Base-by-base conservation (phyloP, 805 yeast species). In the Nakazawaea ernobii region DNA sequence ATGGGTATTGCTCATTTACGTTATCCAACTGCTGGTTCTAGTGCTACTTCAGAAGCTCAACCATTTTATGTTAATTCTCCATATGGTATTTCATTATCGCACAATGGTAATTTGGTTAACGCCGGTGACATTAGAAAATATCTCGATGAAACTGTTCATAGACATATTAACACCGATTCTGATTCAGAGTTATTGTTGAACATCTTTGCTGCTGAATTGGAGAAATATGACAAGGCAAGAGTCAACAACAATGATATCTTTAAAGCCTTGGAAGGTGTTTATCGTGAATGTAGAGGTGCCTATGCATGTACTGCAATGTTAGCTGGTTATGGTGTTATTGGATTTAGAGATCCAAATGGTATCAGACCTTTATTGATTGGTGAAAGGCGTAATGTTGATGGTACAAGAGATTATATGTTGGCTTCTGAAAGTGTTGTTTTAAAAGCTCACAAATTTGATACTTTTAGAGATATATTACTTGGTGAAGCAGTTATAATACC, bases 31-130 rank as follows among this genome's bases (percentile, higher is more conserved):
- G 98, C 98, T 35, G 99, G 99, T 15, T 85, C 96, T 4, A 80
- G 88, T 55, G 92, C 98, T 40, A 92, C 90, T 52, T 83, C 95
- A 49, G 99, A 94, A 69, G 99, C 99, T 4, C 99, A 94, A 70
- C 99, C 99, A 5, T 94, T 94, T 62, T 94, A 94, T 61, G 99
- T 94, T 54, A 94, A 94, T 70, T 82, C 96, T 39, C 99, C 99
- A 2, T 94, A 90, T 60, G 99, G 99, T 49, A 84, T 94, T 52
- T 79, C 86, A 39, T 63, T 94, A 62, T 80, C 92, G 46, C 99
- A 94, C 67, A 92, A 94, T 65, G 99, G 99, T 60, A 94, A 94
- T 66, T 74, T 94, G 59, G 96, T 92, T 52, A 94, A 94, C 66
- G 86, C 94, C 5, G 78, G 72, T 11, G 86, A 86, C 49, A 75